phyloP scores from a whole-genome alignment of 2,329 filamentous ascomycete genomes.

The Colletotrichum sp. region DNA sequence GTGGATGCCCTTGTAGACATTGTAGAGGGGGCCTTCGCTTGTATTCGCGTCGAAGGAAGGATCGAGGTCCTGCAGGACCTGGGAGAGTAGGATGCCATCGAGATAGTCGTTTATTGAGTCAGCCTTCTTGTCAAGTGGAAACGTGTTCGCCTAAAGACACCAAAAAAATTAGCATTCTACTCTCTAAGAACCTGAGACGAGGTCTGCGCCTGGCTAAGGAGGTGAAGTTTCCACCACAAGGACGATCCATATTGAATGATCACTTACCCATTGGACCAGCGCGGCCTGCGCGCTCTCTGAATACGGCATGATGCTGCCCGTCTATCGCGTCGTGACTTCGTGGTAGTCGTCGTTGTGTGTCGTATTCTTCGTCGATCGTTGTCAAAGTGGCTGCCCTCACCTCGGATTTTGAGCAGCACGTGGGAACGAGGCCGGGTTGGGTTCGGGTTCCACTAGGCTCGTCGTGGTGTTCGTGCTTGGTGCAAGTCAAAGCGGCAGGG shows the following conservation, averaged over 20 bases:
- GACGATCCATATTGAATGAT: not conserved
- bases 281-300: constrained; percentile 53
- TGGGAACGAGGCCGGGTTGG: not conserved
- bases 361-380: not conserved
- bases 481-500: constrained; percentile 16
- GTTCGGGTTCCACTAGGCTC: constrained; percentile 12
- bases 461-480: constrained; percentile 6
- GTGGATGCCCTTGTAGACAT: constrained; percentile 58
- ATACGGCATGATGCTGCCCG: constrained; percentile 39
- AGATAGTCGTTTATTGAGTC: constrained; percentile 55
- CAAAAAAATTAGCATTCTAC: not conserved
- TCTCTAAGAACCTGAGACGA: constrained; percentile 7
- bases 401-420: constrained; percentile 6
- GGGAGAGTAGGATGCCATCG: constrained; percentile 59
- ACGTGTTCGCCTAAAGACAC: constrained; percentile 36
- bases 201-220: constrained; percentile 12
- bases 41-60: constrained; percentile 50
- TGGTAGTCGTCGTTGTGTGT: not conserved
- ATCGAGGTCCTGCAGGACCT: constrained; percentile 63
- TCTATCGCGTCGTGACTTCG: not conserved
- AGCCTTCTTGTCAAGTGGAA: constrained; percentile 48
- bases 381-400: not conserved
- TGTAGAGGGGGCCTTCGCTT: constrained; percentile 40
- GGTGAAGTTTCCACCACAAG: not conserved
- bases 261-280: constrained; percentile 59